Evolutionary conservation across 2,329 filamentous ascomycete genomes (phyloP).

Genomic region (Hymenoscyphus scutula): DNA sequence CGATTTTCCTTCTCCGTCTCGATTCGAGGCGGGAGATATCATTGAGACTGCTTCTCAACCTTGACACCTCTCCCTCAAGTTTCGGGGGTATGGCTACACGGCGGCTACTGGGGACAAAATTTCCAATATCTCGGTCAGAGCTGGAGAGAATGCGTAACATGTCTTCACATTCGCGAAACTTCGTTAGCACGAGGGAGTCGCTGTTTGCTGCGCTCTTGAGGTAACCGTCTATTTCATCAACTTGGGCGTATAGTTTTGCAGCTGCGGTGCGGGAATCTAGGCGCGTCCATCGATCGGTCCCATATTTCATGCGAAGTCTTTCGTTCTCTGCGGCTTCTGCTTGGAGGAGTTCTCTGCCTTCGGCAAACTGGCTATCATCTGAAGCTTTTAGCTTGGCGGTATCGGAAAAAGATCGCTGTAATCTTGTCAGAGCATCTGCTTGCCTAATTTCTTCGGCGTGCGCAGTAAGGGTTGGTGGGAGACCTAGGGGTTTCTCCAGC

Average conservation of each 20-base stretch:
- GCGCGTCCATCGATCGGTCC: conserved; percentile 81
- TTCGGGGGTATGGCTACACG: conserved; percentile 75
- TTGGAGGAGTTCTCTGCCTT: conserved; percentile 74
- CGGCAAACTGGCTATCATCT: conserved; percentile 75
- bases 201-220: conserved; percentile 69
- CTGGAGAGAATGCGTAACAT: conserved; percentile 75
- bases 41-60: conserved; percentile 76
- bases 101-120: conserved; percentile 84
- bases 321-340: conserved; percentile 84
- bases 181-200: conserved; percentile 64
- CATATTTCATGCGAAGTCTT: conserved; percentile 70
- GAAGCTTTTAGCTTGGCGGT: conserved; percentile 84
- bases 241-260: conserved; percentile 36
- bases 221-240: conserved; percentile 78
- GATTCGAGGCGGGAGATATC: conserved; percentile 83
- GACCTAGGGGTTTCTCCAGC: conserved; percentile 86
- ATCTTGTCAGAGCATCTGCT: conserved; percentile 75
- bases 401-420: conserved; percentile 80
- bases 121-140: conserved; percentile 76
- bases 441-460: conserved; percentile 94
- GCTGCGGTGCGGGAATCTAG: conserved; percentile 67
- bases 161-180: conserved; percentile 72
- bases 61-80: conserved; percentile 75
- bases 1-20: conserved; percentile 73
- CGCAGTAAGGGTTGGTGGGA: conserved; percentile 80